Evolutionary conservation across 2,329 filamentous ascomycete genomes (phyloP).

Genomic region (Teratosphaeria gauchensis): DNA sequence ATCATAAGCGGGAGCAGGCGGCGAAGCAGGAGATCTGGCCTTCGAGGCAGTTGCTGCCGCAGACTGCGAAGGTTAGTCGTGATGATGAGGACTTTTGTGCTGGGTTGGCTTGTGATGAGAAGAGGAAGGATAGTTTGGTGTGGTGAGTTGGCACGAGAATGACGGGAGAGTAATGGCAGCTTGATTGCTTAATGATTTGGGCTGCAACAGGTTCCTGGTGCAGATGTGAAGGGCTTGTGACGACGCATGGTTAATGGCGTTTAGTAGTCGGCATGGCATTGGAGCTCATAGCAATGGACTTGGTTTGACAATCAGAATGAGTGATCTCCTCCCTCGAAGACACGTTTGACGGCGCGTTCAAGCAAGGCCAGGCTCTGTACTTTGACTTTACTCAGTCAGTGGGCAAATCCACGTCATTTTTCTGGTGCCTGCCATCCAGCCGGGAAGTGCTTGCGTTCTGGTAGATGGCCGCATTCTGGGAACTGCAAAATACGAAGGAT

Average conservation of each 20-base stretch:
- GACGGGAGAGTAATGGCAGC: neutral
- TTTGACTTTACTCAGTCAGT: no score
- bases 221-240: neutral
- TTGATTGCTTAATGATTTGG: neutral
- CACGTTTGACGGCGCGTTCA: no score
- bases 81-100: constrained; percentile 21
- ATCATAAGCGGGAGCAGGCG: constrained; percentile 38
- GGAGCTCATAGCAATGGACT: neutral
- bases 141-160: constrained; percentile 11
- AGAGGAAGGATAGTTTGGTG: constrained; percentile 16
- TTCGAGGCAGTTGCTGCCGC: constrained; percentile 31
- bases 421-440: no score
- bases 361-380: no score
- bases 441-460: no score
- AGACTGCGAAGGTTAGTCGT: constrained; percentile 9
- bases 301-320: neutral
- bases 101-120: constrained; percentile 16
- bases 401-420: no score
- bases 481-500: no score
- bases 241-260: neutral
- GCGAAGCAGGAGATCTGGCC: constrained; percentile 45
- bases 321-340: no score
- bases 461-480: no score
- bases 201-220: neutral
- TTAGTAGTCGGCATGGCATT: neutral